Evolutionary conservation across 1,139 yeast genomes (phyloP), one percentile per base, ranked within the genome.

Genomic region (Chernovozyma sophiae-reginae): DNA sequence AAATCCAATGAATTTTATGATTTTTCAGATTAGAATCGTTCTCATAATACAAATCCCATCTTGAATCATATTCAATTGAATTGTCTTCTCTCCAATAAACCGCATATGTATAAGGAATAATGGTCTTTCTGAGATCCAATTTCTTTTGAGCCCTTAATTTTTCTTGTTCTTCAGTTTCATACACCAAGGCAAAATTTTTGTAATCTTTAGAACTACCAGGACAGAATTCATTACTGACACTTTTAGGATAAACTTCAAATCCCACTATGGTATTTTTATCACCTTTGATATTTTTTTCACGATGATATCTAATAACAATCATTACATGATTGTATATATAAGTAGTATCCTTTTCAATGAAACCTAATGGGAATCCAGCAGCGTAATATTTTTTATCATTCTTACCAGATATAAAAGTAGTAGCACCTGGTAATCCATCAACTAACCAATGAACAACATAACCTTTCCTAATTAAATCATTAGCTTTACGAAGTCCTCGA

Each of bases 71-170:
- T 31, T 76, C 75, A 23, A 85, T 68, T 3, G 79, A 70, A 34
- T 66, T 64, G 43, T 87, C 96, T 56, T 87, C 95, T 55, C 94
- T 70, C 95, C 96, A 89, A 55, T 84, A 84, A 3, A 89, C 90
- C 0, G 96, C 77, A 52, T 87, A 89, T 1, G 96, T 84, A 59
- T 79, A 87, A 7, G 92, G 89, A 32, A 87, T 76, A 6, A 68
- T 50, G 2, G 65, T 55, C 32, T 65, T 63, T 34, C 37, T 40
- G n/a, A 20, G 23, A 7, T 8, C 24, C 13, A 46, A 40, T 19
- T 50, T 44, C 2, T 41, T 38, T 22, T 40, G 38, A 3, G 50
- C 22, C 14, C 13, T 23, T 4, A 5, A 4, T 5, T 42, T 31
- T 25, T 19, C n/a, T 7, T 33, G 24, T 19, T 12, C 24, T n/a